Percentiles rank a stretch among this genome's conserved stretches.
Evolutionary conservation across 225 moss, liverwort and hornwort species (phyloP).

Genomic region (Thuidium tamariscinum): DNA sequence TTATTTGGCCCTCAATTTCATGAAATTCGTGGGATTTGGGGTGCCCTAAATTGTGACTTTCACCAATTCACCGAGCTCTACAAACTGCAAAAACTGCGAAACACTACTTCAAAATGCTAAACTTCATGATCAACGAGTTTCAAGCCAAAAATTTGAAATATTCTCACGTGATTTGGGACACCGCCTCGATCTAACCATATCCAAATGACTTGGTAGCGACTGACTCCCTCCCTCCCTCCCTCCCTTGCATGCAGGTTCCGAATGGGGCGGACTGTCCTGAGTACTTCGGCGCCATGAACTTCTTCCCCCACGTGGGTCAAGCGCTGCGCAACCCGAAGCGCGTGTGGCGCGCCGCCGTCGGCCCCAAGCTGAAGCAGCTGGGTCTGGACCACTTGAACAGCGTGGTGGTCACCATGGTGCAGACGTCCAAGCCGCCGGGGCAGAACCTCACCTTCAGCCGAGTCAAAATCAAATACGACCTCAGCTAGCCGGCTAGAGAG

Average conservation of each 20-base stretch:
- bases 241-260: no score
- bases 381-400: neutral
- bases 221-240: neutral
- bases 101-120: neutral
- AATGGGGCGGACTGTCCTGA: neutral
- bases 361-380: neutral
- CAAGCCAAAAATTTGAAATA: no score
- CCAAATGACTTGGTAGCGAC: no score
- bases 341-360: neutral
- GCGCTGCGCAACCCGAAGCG: neutral
- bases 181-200: neutral
- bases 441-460: neutral
- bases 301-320: neutral
- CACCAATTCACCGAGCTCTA: neutral
- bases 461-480: neutral
- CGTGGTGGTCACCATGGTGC: slow-evolving; percentile 13
- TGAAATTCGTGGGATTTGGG: neutral
- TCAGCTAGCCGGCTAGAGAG: neutral
- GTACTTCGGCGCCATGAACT: neutral
- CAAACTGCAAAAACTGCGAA: neutral
- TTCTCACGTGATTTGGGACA: neutral
- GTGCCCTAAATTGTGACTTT: neutral
- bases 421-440: neutral
- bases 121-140: no score
- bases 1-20: neutral